Evolutionary conservation across 768 basidiomycete genomes (phyloP).

Genomic region (Trametes elegans): DNA sequence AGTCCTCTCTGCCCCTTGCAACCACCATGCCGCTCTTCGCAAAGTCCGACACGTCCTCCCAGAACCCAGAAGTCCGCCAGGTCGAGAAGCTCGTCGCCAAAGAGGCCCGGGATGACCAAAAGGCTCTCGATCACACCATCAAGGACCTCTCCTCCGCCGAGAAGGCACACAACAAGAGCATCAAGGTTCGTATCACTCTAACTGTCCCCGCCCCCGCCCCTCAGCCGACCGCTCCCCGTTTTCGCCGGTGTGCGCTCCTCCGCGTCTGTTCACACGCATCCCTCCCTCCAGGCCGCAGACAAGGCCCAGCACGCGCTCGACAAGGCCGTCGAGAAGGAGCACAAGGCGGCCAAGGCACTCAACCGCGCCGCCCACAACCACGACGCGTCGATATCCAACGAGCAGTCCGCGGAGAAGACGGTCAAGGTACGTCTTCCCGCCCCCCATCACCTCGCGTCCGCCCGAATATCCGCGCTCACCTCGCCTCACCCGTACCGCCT

Average conservation of each 20-base stretch:
- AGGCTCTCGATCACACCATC: conserved; percentile 47
- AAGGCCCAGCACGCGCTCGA: conserved; percentile 46
- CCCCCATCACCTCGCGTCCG: neutral
- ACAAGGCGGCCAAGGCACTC: conserved; percentile 46
- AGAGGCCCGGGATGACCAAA: conserved; percentile 54
- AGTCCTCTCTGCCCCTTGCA: neutral
- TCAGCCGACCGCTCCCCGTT: neutral
- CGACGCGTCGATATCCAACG: conserved; percentile 43
- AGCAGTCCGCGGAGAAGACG: conserved; percentile 42
- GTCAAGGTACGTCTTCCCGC: conserved; percentile 36
- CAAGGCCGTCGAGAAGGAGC: conserved; percentile 51
- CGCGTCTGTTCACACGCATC: neutral
- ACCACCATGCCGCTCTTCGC: conserved; percentile 30
- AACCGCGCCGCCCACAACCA: conserved; percentile 54
- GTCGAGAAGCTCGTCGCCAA: conserved; percentile 44
- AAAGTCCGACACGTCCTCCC: conserved; percentile 25
- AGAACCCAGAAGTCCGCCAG: conserved; percentile 34
- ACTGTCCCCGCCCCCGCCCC: neutral
- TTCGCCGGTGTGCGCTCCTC: neutral
- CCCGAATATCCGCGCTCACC: neutral
- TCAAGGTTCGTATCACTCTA: conserved; percentile 43
- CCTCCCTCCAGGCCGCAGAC: conserved; percentile 36
- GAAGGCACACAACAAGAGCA: conserved; percentile 49
- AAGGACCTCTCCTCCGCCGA: conserved; percentile 54
- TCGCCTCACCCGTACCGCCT: neutral